Base-by-base conservation (phyloP, 495 filamentous ascomycete species). In the Patellaria atrata region DNA sequence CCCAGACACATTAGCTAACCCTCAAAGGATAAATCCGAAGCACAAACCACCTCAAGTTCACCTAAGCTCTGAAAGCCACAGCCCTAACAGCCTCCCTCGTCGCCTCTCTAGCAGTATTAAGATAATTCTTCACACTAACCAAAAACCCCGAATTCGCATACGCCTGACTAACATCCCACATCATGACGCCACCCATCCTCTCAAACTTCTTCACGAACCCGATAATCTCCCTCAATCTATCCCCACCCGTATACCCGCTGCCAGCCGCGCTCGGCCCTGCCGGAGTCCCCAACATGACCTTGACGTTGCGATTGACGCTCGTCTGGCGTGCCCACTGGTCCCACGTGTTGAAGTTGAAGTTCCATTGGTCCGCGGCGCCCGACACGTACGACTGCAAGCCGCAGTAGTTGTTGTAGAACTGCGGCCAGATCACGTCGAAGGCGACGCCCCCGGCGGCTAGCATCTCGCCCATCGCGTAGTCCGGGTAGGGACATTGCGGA, bases 341-440 rank as follows among this genome's bases (percentile, higher is more conserved):
- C 79, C 79, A 83, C 34, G 62, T 64, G 10, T 56, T 61, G 51
- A 80, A 75, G 56, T 82, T 80, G 59, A 75, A 82, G 41, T 70
- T 68, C 36, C 54, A 65, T 50, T 69, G 68, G 4, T 53, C 63
- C 7, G 49, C 35, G 0, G 54, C 18, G 3, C 68, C 59, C 1
- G 55, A n/a, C 8, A 52, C 35, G 54, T 63, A 82, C 13, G 60
- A 59, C 31, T 61, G 54, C 3, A 73, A 50, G 11, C 77, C 76
- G 53, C 77, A 81, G 45, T 58, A 71, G 60, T 77, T 78, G 62
- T 48, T 54, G 23, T 41, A 56, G 35, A 45, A 45, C 28, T 50
- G 48, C 4, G 48, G 35, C 13, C 34, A 45, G 16, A 54, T 28
- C 14, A 33, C 36, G 31, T 44, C 43, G 20, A 50, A 41, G 5